Conservation (phyloP, 2,329 filamentous ascomycete species). For the Diplodia sapinea region DNA sequence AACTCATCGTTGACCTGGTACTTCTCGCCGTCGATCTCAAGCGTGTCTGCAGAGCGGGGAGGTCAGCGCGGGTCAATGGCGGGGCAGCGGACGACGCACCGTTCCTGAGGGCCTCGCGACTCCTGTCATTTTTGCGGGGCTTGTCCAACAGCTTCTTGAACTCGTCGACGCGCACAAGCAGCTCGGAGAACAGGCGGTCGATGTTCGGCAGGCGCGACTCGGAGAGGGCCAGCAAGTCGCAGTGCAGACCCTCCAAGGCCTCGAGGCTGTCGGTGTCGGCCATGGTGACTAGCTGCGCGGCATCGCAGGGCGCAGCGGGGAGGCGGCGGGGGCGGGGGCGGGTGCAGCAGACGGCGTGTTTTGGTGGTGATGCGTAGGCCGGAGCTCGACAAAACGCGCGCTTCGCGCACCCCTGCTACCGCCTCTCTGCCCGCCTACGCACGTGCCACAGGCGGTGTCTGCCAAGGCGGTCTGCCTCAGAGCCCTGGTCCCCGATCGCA, state of each 20-base stretch:
- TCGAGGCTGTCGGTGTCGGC: conserved; percentile 74
- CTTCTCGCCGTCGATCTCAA: conserved; percentile 73
- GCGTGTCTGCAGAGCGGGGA: conserved; percentile 64
- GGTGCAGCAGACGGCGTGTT: conserved; percentile 21
- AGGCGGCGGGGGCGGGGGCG: conserved; percentile 13
- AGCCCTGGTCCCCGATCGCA: too few relatives aligned
- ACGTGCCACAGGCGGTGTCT: not conserved
- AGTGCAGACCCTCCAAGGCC: conserved; percentile 81
- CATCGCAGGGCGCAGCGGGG: conserved; percentile 19
- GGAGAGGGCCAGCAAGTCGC: conserved; percentile 78
- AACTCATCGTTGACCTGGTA: conserved; percentile 88
- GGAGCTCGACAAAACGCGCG: conserved; percentile 25
- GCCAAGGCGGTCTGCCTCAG: too few relatives aligned
- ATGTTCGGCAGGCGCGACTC: conserved; percentile 73
- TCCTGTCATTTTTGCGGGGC: conserved; percentile 73
- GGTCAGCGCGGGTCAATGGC: conserved; percentile 1
- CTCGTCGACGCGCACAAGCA: conserved; percentile 70
- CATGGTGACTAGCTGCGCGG: conserved; percentile 57
- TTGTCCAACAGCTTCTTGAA: conserved; percentile 78
- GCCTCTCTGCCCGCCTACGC: conserved; percentile 14
- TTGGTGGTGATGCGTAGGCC: conserved; percentile 11
- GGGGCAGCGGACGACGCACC: conserved; percentile 55
- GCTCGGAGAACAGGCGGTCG: conserved; percentile 68
- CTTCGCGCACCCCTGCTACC: not conserved
- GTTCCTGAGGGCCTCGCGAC: conserved; percentile 71